Evolutionary conservation across 1,284 basidiomycete species (phyloP).

Genomic region (Trametes versicolor): DNA sequence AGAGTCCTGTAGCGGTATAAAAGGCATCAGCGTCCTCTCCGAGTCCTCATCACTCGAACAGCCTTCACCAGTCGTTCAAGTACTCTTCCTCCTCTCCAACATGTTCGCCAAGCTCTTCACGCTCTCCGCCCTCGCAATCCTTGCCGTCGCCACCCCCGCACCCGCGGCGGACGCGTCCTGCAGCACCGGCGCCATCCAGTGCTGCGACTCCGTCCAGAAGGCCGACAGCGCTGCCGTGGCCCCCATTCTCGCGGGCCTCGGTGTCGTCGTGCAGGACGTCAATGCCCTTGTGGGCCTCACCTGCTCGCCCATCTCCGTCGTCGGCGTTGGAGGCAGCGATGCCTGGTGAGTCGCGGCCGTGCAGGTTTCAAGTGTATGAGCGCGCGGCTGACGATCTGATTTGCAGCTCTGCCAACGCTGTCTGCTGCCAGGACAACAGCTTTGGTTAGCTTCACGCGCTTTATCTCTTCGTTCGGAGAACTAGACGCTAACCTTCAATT

Average conservation of each 20-base stretch:
- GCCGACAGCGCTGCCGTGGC: constrained; percentile 18
- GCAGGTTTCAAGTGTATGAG: neutral
- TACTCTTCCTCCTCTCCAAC: neutral
- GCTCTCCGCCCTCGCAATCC: constrained; percentile 4
- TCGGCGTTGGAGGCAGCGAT: constrained; percentile 31
- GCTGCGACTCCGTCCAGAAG: constrained; percentile 36
- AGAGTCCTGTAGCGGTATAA: constrained; percentile 3
- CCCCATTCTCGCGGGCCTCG: constrained; percentile 29
- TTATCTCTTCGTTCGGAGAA: neutral
- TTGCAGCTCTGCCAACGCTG: constrained; percentile 18
- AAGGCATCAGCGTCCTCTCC: neutral
- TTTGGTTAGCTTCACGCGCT: neutral
- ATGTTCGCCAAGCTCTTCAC: constrained; percentile 17
- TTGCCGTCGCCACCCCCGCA: constrained; percentile 3
- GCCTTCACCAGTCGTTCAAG: constrained; percentile 13
- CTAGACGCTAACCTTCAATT: neutral
- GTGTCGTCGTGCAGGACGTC: constrained; percentile 35
- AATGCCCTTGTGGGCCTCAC: constrained; percentile 38
- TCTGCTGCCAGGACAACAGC: constrained; percentile 19
- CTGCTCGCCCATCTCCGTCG: constrained; percentile 39
- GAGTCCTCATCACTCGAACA: constrained; percentile 11
- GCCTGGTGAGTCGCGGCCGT: constrained; percentile 27
- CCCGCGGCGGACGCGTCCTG: constrained; percentile 22
- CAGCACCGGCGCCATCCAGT: constrained; percentile 38
- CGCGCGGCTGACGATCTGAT: neutral